Conservation (phyloP, 108 stramenopile genomes). For the Skeletonema menzelii region DNA sequence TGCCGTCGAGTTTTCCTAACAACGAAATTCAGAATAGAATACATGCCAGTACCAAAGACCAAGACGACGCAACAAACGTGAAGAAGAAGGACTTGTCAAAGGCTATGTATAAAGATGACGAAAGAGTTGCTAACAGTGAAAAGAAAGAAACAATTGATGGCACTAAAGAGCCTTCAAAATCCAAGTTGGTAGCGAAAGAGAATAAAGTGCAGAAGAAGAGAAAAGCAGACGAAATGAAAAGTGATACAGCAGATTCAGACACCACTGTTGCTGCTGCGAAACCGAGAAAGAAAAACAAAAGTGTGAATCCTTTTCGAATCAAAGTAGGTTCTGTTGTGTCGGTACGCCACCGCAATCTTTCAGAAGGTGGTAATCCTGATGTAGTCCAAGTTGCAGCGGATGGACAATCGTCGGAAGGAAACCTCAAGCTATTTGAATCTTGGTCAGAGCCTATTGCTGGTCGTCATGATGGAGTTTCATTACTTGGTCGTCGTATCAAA, state of each 20-base stretch:
- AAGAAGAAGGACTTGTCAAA: not conserved
- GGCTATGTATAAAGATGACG: not conserved
- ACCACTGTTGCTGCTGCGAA: not conserved
- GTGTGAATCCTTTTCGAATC: conserved; percentile 68
- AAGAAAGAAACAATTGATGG: not conserved
- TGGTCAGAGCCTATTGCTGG: conserved; percentile 69
- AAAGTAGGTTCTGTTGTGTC: conserved; percentile 71
- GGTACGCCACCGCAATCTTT: conserved; percentile 44
- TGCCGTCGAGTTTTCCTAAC: not conserved
- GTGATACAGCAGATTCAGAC: not conserved
- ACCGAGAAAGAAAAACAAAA: conserved; percentile 50
- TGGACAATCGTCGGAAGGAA: conserved; percentile 21
- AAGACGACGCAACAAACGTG: not conserved
- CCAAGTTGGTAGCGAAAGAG: not conserved
- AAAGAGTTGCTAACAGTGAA: not conserved
- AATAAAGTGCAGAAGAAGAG: not conserved
- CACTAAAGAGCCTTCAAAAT: not conserved
- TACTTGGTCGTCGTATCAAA: conserved; percentile 68
- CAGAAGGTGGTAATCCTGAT: conserved; percentile 39
- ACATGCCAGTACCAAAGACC: not conserved
- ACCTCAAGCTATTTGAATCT: conserved; percentile 35
- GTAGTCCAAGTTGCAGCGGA: conserved; percentile 18
- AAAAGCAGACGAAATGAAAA: not conserved
- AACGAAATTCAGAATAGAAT: not conserved
- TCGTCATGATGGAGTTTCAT: conserved; percentile 59